Evolutionary conservation across 139 green algal species (phyloP).

Genomic region (Chlamydomonas incerta): DNA sequence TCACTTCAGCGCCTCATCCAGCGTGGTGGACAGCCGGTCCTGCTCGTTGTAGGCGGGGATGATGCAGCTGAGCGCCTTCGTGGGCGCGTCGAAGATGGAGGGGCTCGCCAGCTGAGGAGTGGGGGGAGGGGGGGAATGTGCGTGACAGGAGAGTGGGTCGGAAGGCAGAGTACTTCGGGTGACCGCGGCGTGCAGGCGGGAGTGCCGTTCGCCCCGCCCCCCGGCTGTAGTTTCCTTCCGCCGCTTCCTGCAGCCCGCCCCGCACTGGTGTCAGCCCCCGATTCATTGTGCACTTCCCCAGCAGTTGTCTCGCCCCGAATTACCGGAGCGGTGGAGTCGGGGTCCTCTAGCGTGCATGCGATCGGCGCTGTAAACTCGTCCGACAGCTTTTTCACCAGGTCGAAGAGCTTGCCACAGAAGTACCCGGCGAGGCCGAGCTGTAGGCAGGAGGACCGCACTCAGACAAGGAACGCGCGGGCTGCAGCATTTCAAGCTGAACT

Average conservation of each 20-base stretch:
- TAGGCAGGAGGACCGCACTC: background rate
- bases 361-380: constrained; percentile 39
- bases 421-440: constrained; percentile 19
- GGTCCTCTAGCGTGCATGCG: constrained; percentile 54
- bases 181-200: no score
- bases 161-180: no score
- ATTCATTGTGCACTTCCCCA: no score
- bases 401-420: background rate
- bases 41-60: constrained; percentile 97
- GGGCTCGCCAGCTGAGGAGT: constrained; percentile 60
- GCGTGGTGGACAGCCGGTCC: constrained; percentile 78
- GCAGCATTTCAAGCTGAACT: background rate
- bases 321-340: constrained; percentile 50
- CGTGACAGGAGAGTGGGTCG: no score
- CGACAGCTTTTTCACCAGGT: background rate
- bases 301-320: background rate
- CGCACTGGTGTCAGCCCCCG: no score
- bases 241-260: no score
- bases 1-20: constrained; percentile 84
- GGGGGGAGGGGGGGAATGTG: no score
- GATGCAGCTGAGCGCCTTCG: constrained; percentile 83
- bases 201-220: no score
- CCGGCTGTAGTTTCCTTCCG: no score
- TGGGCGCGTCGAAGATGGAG: constrained; percentile 75
- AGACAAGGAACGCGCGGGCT: background rate